A percentile compares a stretch with the other conserved stretches of the same genome.
Conservation (phyloP, 192 early-diverging fungal genomes). For the Phycomyces blakesleeanus region DNA sequence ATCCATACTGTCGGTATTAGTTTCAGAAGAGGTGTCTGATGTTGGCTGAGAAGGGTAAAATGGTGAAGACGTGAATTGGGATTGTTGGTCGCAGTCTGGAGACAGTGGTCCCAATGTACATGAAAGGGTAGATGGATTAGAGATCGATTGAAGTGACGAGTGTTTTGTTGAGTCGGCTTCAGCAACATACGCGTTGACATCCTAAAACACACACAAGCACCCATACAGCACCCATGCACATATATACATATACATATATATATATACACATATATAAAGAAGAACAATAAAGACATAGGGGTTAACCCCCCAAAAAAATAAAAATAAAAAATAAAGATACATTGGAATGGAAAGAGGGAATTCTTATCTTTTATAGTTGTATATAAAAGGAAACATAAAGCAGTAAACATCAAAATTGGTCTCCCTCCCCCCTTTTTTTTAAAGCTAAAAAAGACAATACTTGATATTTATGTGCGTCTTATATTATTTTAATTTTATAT, state of each 20-base stretch:
- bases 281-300: not conserved
- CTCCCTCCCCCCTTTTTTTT: not conserved
- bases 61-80: not conserved
- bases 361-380: not conserved
- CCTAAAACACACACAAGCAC: constrained; percentile 12
- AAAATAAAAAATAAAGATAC: not conserved
- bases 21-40: constrained; percentile 1
- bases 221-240: too few species aligned
- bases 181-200: constrained; percentile 35
- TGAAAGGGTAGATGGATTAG: not conserved
- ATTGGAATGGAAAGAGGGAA: not conserved
- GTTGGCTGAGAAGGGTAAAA: too few species aligned
- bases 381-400: not conserved
- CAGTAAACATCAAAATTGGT: not conserved
- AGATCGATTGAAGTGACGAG: constrained; percentile 1
- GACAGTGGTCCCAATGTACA: not conserved
- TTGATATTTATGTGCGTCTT: too few species aligned
- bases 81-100: not conserved
- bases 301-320: not conserved
- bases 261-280: not conserved
- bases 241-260: not conserved
- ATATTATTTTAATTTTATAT: too few species aligned
- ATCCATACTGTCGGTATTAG: constrained; percentile 3
- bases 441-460: too few species aligned
- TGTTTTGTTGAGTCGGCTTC: constrained; percentile 30